Evolutionary conservation across 108 stramenopile genomes (phyloP), one percentile per base, ranked within the genome.

Genomic region (Fragilariopsis cylindrus): DNA sequence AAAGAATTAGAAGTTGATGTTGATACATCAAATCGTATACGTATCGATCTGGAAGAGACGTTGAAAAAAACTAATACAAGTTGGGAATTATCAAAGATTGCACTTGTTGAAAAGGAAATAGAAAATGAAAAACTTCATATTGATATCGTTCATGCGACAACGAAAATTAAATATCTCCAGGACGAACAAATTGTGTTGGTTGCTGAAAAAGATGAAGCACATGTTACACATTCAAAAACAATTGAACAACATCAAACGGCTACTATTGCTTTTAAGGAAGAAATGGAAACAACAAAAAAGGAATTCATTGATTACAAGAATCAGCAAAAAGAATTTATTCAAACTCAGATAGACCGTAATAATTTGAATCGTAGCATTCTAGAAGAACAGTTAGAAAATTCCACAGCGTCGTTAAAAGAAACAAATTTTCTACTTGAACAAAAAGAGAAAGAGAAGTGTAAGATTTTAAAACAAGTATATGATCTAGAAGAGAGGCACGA

Each of bases 371-470:
- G 41, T 41, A 18, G 9, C 16, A 40, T 30, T 9, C 58, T 60
- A 9, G 4, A 60, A 30, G 58, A 30, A 4, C 39, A 60, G 41
- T 30, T 60, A 40, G 41, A 60, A n/a, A 12, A 60, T 30, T 60
- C 58, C 40, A 40, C 41, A 18, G 19, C 5, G 9, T 60, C 58
- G n/a, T 60, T 60, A 12, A 18, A 18, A 30, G 41, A 60, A 2
- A 60, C 16, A 56, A 60, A 60, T n/a, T 60, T 11, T 60, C 58
- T 41, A 30, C 58, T 60, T 0, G 58, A 60, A n/a, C 58, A 60
- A 60, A 60, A 60, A 9, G 9, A 60, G 58, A 60, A 60, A 1
- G 58, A 21, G 6, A 18, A 40, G 19, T 7, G 9, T 4, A 30
- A 60, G 58, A 30, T 60, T 60, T 4, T 21, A 40, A 11, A 30